Base-by-base conservation (phyloP, 2,329 filamentous ascomycete genomes). In the Diaporthe nobilis region DNA sequence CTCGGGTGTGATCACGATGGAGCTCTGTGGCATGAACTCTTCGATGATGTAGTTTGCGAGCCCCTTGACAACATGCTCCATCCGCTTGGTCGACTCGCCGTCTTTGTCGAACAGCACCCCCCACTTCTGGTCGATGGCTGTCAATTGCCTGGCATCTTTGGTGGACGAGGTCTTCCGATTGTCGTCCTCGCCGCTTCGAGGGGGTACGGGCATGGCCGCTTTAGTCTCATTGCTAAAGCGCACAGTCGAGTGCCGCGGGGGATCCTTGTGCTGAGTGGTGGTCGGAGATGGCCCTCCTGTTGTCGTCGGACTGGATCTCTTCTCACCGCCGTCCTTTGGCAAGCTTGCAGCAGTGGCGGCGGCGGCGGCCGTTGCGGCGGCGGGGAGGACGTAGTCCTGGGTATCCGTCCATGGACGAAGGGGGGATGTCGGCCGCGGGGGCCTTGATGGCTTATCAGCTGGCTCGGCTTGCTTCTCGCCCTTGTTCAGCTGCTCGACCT, bases 11-110 rank as follows among this genome's bases (percentile, higher is more conserved):
- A 98, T 88, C 57, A 97, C 94, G 22, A 96, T 85, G 47, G 90
- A 93, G 68, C 89, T 89, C 77, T 89, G 90, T 0, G 94, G 93
- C 63, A 91, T 86, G 80, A 92, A 93, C 78, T 94, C 90, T 74
- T 94, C 90, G 78, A 94, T 92, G 80, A 98, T 85, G 81, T 95
- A 92, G 72, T 91, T 88, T 17, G 94, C 94, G 74, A 98, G 86
- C 0, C 94, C 94, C 73, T 92, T 88, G 67, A 97, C 85, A 53
- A 97, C 92, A 78, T 95, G 90, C 0, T 90, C 90, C 22, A 96
- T 87, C 71, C 94, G 88, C 65, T 87, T 83, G 0, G 94, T 96
- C 1, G 94, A 91, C 74, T 89, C 88, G 0, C 92, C 93, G 39
- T 92, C 87, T 3, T 87, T 85, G 63, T 94, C 91, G 81, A 97